Base-by-base conservation (phyloP, 352 stramenopile genomes). In the Pythium pyrilobum region DNA sequence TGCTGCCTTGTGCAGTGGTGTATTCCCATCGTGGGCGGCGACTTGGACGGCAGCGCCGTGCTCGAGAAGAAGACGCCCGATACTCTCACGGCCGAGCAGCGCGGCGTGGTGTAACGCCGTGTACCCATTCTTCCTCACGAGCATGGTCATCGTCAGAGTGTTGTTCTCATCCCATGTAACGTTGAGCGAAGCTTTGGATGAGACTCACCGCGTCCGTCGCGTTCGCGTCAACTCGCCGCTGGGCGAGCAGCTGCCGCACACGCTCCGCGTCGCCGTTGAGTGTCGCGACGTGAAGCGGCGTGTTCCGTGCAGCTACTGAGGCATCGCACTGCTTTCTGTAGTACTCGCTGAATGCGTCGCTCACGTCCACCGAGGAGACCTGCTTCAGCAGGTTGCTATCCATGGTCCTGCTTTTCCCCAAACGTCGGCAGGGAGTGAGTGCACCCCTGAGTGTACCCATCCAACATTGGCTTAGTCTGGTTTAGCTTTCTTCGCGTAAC, bases 81-180 rank as follows among this genome's bases (percentile, higher is more conserved):
- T 59, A 16, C 24, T 39, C 9, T 32, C 20, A 20, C 34, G 37
- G 4, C 59, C 40, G 1, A 49, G 46, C 9, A 62, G 23, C 9
- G 52, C 44, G 3, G 59, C 59, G 38, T 67, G 59, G 27, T 67
- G 59, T 11, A 67, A 52, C 10, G 59, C 37, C 39, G 59, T 67
- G 41, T 54, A 59, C 25, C 52, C 59, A 15, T 49, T 62, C 52
- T 67, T 32, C 4, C 12, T 24, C 11, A 38, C 7, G 10, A 25
- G 4, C 13, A 10, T 10, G 15, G 4, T 9, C n/a, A 15, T 15
- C 4, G 12, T 18, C 15, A 24, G 15, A 34, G 7, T 29, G 4
- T 20, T 23, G 0, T 23, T n/a, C 3, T 44, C 36, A 42, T 42
- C 6, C 15, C 8, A 5, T 1, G 5, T 15, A 27, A 10, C n/a